A percentile compares a stretch with the other conserved stretches of the same genome.
Conservation (phyloP, 192 early-diverging fungal genomes). For the Coemansia sp. region DNA sequence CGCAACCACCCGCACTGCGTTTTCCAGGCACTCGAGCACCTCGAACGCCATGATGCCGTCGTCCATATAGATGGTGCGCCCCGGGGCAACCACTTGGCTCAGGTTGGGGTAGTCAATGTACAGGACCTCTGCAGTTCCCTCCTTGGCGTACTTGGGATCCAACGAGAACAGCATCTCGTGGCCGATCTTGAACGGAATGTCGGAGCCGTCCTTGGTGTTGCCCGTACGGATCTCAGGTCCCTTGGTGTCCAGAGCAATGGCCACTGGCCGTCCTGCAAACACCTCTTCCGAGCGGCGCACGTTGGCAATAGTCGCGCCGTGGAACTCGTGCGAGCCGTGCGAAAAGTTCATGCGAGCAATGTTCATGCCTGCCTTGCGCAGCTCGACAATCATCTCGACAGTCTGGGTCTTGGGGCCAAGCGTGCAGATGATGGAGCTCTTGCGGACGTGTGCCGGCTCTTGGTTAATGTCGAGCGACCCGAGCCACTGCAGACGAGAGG, state of each 20-base stretch:
- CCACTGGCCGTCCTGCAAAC: constrained; percentile 54
- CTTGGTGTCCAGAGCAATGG: constrained; percentile 82
- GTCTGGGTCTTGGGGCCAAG: constrained; percentile 77
- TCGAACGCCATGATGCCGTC: constrained; percentile 95
- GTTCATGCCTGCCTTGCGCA: constrained; percentile 78
- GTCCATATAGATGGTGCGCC: constrained; percentile 83
- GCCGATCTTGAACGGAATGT: constrained; percentile 70
- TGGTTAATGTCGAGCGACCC: constrained; percentile 63
- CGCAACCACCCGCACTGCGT: constrained; percentile 67
- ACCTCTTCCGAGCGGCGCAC: constrained; percentile 58
- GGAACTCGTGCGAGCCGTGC: constrained; percentile 69
- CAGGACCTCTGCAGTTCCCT: constrained; percentile 66
- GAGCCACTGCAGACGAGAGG: constrained; percentile 73
- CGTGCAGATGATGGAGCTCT: constrained; percentile 83
- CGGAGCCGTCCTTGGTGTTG: constrained; percentile 69
- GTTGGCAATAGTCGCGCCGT: constrained; percentile 72
- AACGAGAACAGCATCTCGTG: constrained; percentile 79
- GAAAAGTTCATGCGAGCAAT: constrained; percentile 81
- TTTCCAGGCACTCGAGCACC: constrained; percentile 70
- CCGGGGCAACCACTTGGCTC: constrained; percentile 69
- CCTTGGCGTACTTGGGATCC: constrained; percentile 61
- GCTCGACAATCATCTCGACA: constrained; percentile 65
- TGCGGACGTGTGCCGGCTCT: constrained; percentile 61
- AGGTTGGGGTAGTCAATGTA: constrained; percentile 83
- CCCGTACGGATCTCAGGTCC: constrained; percentile 88